These are phyloP conservation scores for Mycena galopus DNA, from an alignment of 768 basidiomycete genomes.

Conservation along the genomic window DNA sequence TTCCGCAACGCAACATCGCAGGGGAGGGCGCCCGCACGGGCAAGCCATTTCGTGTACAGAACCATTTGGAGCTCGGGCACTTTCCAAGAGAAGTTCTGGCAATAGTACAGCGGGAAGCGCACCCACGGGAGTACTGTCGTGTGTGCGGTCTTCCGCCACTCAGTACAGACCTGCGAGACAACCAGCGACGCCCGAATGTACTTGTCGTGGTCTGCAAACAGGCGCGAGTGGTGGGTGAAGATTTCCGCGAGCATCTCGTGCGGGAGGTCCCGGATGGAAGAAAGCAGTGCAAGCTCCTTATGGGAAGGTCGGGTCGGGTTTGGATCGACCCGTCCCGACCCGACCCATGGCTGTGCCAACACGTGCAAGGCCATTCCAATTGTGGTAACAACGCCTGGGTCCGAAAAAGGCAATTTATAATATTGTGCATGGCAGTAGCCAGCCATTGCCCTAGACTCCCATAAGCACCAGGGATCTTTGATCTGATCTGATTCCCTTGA, in stretches of 20 bases:
- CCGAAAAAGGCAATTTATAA: no score
- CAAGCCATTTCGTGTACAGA: not conserved
- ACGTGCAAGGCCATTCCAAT: no score
- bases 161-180: conserved; percentile 6
- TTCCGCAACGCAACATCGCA: conserved; percentile 14
- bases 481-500: no score
- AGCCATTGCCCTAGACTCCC: no score
- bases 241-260: conserved; percentile 11
- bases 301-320: no score
- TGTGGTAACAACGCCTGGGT: no score
- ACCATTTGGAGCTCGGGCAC: not conserved
- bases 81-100: no score
- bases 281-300: conserved; percentile 23
- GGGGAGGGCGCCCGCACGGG: conserved; percentile 1
- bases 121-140: conserved; percentile 15
- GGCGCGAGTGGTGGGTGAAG: not conserved
- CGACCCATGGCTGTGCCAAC: no score
- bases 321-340: no score
- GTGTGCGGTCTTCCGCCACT: conserved; percentile 11
- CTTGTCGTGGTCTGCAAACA: no score
- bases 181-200: conserved; percentile 11
- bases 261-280: conserved; percentile 8
- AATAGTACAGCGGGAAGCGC: conserved; percentile 19
- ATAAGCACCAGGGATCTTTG: no score
- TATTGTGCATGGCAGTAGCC: no score